Evolutionary conservation across 306 rosid genomes (phyloP), one percentile per base, ranked within the genome.

Genomic region (Astragalus membranaceus): DNA sequence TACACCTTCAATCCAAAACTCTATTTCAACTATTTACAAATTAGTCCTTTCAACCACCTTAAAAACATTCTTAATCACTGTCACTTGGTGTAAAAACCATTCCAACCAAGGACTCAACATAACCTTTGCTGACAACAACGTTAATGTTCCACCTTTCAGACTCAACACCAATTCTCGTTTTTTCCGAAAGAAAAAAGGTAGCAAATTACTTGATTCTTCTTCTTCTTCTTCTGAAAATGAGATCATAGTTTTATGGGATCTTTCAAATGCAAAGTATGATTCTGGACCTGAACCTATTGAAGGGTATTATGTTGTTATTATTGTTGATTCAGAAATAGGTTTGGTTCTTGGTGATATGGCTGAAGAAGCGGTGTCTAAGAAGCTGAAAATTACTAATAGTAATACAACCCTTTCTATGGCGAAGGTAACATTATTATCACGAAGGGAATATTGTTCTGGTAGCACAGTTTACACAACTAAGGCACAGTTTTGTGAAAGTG

Each of bases 101-200:
- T 81, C 93, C 0, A 83, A 83, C 32, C 97, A 90, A 59, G 92
- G 89, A 67, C 64, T 91, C 13, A 79, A 75, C 78, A 72, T 90
- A 39, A 72, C 42, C 55, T 80, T 88, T 17, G 83, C 75, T 4
- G 81, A 83, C 14, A 78, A 84, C 26, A 74, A 81, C 70, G 41
- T 13, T 16, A 20, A 35, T 89, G 12, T 64, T 11, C 47, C 83
- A 13, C 16, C 75, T 41, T 87, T 90, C 83, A 86, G 79, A 41
- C 94, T 94, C 80, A 88, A 87, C 85, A 88, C 89, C 13, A 89
- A 82, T 66, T 82, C 92, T 0, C 67, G 91, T 33, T 61, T 86
- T 44, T 87, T 86, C 78, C 61, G 96, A 67, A 88, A 85, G 90
- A 88, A 86, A 41, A 94, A 87, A 60, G 97, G 99, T 3, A 64